Percentiles rank a stretch among this genome's conserved stretches.
Conservation (phyloP, 2,329 filamentous ascomycete genomes). For the Fusarium vanettenii region DNA sequence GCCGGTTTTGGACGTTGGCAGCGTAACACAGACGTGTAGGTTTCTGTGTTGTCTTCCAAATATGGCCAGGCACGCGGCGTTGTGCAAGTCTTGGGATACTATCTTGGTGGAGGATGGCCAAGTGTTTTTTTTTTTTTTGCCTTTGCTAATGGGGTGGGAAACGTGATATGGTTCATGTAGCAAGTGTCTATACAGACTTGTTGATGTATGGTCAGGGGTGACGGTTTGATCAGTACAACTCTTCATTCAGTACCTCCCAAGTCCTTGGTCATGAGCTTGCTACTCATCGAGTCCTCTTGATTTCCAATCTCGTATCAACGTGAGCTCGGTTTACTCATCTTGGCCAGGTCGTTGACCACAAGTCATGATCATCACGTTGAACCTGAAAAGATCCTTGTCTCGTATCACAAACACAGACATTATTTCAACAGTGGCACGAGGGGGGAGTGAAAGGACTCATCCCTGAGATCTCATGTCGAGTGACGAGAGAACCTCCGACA, state of each 20-base stretch:
- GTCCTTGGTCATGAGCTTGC: not conserved
- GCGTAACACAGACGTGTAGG: not conserved
- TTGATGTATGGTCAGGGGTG: not conserved
- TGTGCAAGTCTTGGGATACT: not conserved
- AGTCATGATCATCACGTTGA: not conserved
- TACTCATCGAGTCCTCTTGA: not conserved
- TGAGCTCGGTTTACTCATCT: not conserved
- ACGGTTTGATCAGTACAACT: not conserved
- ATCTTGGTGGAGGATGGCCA: not conserved
- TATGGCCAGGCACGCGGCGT: not conserved
- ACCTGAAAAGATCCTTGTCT: not conserved
- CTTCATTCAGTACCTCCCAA: not conserved
- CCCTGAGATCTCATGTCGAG: not conserved
- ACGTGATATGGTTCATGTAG: not conserved
- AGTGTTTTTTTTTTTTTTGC: not conserved
- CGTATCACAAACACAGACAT: not conserved
- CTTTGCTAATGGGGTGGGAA: not conserved
- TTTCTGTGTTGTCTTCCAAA: not conserved
- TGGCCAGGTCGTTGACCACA: not conserved
- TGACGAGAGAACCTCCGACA: not conserved
- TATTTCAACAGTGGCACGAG: not conserved
- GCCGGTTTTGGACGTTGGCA: not conserved
- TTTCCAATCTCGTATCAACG: not conserved
- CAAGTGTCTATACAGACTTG: not conserved
- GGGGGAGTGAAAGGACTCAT: not conserved